Evolutionary conservation across 768 basidiomycete species (phyloP).

Genomic region (Trametes cinnabarina): DNA sequence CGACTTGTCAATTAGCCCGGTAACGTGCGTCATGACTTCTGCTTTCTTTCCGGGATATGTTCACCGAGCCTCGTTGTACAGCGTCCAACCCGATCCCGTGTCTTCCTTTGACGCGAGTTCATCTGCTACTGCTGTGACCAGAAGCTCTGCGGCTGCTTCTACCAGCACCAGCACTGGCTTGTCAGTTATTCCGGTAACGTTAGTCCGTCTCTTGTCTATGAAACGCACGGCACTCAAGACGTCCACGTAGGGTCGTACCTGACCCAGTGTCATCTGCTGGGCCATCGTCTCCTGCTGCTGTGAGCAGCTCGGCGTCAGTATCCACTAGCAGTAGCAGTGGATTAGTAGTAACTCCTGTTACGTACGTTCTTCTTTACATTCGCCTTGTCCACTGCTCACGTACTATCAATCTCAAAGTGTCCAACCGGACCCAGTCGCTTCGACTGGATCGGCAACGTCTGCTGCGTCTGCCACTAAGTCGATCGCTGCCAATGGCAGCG

Average conservation of each 20-base stretch:
- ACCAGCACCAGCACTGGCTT: background rate
- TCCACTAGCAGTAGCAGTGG: background rate
- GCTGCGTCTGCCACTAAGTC: background rate
- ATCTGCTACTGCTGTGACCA: background rate
- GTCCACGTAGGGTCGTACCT: background rate
- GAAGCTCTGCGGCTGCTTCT: background rate
- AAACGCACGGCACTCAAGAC: no score
- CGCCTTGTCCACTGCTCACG: background rate
- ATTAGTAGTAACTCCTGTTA: background rate
- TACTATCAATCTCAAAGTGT: background rate
- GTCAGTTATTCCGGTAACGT: background rate
- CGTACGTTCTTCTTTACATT: background rate
- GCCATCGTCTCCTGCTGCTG: background rate
- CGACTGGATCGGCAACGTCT: background rate
- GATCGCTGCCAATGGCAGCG: background rate
- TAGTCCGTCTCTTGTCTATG: no score
- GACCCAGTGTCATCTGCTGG: background rate
- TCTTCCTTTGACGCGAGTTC: background rate
- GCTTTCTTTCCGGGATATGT: background rate
- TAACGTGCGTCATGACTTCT: constrained; percentile 1
- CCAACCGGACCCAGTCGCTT: background rate
- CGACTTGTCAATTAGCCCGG: background rate
- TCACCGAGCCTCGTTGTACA: background rate
- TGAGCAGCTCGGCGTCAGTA: background rate
- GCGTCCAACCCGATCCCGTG: background rate